Conservation (phyloP, 2,329 filamentous ascomycete genomes). For the Fusarium denticulatum region DNA sequence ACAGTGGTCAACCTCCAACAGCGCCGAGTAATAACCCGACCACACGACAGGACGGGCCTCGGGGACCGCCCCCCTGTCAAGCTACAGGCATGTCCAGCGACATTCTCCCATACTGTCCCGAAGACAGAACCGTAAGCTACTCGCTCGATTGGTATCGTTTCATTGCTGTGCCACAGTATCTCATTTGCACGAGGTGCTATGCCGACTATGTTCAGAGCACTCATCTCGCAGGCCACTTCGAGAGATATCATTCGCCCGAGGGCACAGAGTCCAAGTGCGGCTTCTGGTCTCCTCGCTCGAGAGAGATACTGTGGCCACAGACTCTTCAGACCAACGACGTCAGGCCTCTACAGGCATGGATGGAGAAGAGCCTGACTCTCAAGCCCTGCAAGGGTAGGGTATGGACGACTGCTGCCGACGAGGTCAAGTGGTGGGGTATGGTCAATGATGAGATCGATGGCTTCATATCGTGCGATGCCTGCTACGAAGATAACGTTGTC, state of each 20-base stretch:
- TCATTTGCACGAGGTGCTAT: conserved; percentile 55
- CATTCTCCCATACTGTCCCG: conserved; percentile 44
- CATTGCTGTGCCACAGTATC: conserved; percentile 42
- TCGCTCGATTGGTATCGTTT: conserved; percentile 47
- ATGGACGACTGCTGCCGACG: conserved; percentile 34
- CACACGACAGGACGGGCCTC: background rate
- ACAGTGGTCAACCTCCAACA: background rate
- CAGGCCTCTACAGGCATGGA: conserved; percentile 41
- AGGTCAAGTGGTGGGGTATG: conserved; percentile 48
- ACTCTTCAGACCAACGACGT: conserved; percentile 44
- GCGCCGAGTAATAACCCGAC: fast-evolving
- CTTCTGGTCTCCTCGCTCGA: conserved; percentile 48
- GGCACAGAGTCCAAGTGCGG: conserved; percentile 45
- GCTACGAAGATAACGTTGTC: conserved; percentile 48
- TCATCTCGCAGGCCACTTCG: conserved; percentile 45
- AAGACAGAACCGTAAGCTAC: conserved; percentile 43
- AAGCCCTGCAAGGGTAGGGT: conserved; percentile 44
- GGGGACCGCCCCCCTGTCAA: conserved; percentile 21
- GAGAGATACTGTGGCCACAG: conserved; percentile 47
- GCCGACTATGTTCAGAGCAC: conserved; percentile 50
- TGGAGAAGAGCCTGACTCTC: conserved; percentile 41
- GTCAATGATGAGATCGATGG: conserved; percentile 43
- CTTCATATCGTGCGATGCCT: conserved; percentile 52
- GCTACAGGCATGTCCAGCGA: conserved; percentile 39
- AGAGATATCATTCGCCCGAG: conserved; percentile 36